These are phyloP conservation scores for Exophiala sideris DNA, from an alignment of 2,329 filamentous ascomycete genomes.

Conservation along the genomic window DNA sequence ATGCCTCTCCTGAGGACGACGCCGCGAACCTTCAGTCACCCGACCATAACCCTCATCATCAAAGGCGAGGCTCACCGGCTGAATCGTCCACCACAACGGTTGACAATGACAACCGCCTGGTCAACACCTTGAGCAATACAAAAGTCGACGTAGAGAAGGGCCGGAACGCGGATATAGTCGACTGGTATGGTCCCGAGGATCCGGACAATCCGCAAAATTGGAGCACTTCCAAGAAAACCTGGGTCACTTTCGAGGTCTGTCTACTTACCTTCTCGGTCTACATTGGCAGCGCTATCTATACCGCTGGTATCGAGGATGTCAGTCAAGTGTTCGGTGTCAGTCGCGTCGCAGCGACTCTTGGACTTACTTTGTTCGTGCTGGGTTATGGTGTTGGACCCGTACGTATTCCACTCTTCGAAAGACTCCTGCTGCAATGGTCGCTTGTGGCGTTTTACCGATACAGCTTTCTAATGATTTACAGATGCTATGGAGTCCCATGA, in stretches of 20 bases:
- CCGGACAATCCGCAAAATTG: constrained; percentile 48
- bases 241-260: constrained; percentile 47
- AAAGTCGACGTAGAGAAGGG: constrained; percentile 52
- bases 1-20: not conserved
- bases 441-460: no score
- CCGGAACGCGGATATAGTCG: constrained; percentile 48
- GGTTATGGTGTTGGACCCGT: constrained; percentile 48
- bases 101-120: constrained; percentile 2
- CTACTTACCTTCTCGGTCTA: constrained; percentile 52
- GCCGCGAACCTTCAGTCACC: not conserved
- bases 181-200: constrained; percentile 42
- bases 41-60: not conserved
- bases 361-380: constrained; percentile 50
- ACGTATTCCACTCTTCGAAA: no score
- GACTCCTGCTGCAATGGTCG: no score
- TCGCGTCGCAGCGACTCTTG: constrained; percentile 46
- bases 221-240: constrained; percentile 42
- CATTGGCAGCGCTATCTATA: constrained; percentile 52
- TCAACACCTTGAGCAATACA: constrained; percentile 7
- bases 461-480: no score
- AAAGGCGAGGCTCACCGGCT: not conserved
- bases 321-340: constrained; percentile 44
- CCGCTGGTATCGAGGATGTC: constrained; percentile 42
- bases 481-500: constrained; percentile 45
- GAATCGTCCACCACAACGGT: not conserved